Evolutionary conservation across 2,329 filamentous ascomycete species (phyloP), one percentile per base, ranked within the genome.

Genomic region (Beauveria caledonica): DNA sequence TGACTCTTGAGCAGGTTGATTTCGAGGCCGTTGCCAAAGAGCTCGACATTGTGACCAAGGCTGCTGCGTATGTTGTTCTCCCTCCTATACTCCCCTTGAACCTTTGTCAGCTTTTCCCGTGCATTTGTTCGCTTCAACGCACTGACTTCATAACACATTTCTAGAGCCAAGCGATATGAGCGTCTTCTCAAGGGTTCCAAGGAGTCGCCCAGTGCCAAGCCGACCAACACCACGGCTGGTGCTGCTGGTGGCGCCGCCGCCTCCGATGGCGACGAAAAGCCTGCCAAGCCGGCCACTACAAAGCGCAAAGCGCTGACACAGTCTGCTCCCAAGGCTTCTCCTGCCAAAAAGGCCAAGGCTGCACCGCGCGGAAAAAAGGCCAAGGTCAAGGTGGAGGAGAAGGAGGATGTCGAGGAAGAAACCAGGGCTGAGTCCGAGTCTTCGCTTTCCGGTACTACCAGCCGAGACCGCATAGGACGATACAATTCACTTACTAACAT

Each of bases 141-240:
- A 36, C 33, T 36, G 29, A 45, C 44, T 4, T 10, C 4, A 39
- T 10, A 8, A 21, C 2, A 23, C 27, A 6, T 7, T 7, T 51
- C 62, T 67, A 89, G 86, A 1, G 81, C 85, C 63, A 89, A 89
- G 72, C 77, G 86, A 65, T 89, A 86, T 67, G 84, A 87, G 71
- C 81, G 86, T 36, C 78, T 89, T 68, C 76, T 87, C 73, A 86
- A 86, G 69, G 73, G 79, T 9, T 76, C 86, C 64, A 78, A 77
- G 27, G 80, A 86, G 53, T 65, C 29, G 15, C 39, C 36, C 52
- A 66, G 21, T 13, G 50, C 21, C 42, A 60, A 60, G 52, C 6
- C 44, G 4, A 49, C 45, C n/a, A n/a, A 17, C 33, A 66, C 62
- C 33, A 40, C 42, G 27, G 9, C 60, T 56, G 44, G 58, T 13